Base-by-base conservation (phyloP, 139 green algal genomes). In the Picochlorum sp. region DNA sequence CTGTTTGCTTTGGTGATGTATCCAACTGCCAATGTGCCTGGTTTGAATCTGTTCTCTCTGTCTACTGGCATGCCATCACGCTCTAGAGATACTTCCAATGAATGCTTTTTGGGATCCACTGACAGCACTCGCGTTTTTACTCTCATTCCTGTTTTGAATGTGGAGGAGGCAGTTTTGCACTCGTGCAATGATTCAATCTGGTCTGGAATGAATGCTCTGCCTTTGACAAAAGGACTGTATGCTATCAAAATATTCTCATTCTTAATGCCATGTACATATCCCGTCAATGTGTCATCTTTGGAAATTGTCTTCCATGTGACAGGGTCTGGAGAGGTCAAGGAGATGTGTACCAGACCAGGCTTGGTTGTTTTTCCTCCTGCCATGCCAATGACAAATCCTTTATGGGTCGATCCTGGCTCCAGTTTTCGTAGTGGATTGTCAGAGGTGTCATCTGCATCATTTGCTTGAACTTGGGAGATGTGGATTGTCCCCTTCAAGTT, bases 31-130 rank as follows among this genome's bases (percentile, higher is more conserved):
- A 89, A 18, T 21, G 54, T 23, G 6, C 85, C 82, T 4, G 34
- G 54, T 6, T n/a, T 30, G 30, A 55, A 21, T 26, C 31, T 24
- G 18, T 54, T 54, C n/a, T 54, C 47, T 26, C 34, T 41, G 8
- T 41, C 34, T 38, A 28, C 5, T 7, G 38, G 20, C 16, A 4
- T 37, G 44, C 13, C 3, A 47, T 37, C 44, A 11, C 50, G 30
- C 16, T 55, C 16, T 66, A 85, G 52, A 0, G 63, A 71, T 14
- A 90, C 63, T 68, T 90, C 81, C 30, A 90, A 47, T 5, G 50
- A 57, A 13, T 79, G 70, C 4, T 66, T 55, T n/a, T 61, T 58
- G 5, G 26, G 13, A 41, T 83, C 75, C 23, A 80, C 71, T 24
- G 56, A 30, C 26, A 75, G 20, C 23, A 73, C 72, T 3, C 26